A percentile compares a stretch with the other conserved stretches of the same genome.
Conservation (phyloP, 495 filamentous ascomycete genomes). For the Neurospora sp. region DNA sequence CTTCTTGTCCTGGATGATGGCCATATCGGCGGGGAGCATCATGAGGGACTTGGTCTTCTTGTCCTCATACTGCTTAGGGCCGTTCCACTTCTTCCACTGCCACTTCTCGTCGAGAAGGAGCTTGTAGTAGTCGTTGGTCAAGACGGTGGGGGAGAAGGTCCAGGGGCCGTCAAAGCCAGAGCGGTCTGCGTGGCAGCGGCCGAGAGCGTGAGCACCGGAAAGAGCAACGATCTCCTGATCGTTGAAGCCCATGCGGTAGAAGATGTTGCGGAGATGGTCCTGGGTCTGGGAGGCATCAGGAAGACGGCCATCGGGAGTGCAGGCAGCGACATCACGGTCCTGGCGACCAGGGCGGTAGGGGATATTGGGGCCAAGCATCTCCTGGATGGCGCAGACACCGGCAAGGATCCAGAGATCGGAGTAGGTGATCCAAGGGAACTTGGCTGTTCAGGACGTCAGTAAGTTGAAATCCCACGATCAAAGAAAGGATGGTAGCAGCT, state of each 20-base stretch:
- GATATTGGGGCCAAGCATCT: constrained; percentile 82
- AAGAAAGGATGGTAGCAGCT: constrained; percentile 11
- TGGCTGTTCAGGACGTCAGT: constrained; percentile 39
- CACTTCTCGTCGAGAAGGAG: constrained; percentile 88
- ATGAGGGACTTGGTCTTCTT: constrained; percentile 75
- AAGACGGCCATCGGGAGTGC: constrained; percentile 92
- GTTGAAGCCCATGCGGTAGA: constrained; percentile 96
- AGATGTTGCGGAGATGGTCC: constrained; percentile 82
- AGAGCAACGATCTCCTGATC: constrained; percentile 95
- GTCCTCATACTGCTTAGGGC: constrained; percentile 78
- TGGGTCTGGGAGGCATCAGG: constrained; percentile 76
- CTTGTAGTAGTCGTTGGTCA: constrained; percentile 92
- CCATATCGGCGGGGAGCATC: constrained; percentile 95
- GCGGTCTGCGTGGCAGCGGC: constrained; percentile 83
- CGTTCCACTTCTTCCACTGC: constrained; percentile 87
- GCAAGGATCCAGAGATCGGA: constrained; percentile 93
- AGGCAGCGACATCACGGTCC: constrained; percentile 73
- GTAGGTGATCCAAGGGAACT: constrained; percentile 93
- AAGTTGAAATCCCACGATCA: background rate
- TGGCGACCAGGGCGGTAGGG: constrained; percentile 83
- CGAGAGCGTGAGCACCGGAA: constrained; percentile 81
- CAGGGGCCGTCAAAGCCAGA: constrained; percentile 87
- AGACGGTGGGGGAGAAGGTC: constrained; percentile 89
- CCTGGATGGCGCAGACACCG: constrained; percentile 81
- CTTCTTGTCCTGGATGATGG: constrained; percentile 74